Percentiles rank a stretch among this genome's conserved stretches.
Conservation (phyloP, 2,329 filamentous ascomycete species). For the Venturiaceae sp. region DNA sequence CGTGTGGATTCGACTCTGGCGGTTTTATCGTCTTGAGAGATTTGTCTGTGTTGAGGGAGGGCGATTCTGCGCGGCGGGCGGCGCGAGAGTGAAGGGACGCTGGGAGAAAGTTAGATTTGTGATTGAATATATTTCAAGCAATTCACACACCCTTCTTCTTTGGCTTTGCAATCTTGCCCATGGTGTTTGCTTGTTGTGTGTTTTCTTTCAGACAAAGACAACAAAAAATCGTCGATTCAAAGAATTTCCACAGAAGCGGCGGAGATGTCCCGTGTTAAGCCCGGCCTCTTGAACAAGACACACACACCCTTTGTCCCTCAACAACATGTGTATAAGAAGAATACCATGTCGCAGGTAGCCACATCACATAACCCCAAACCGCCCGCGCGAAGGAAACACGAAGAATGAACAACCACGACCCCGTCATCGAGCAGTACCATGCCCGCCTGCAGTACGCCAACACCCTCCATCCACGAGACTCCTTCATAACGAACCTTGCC, state of each 20-base stretch:
- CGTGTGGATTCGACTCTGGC: conserved; percentile 10
- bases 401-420: background rate
- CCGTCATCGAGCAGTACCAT: no score
- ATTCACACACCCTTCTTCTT: conserved; percentile 37
- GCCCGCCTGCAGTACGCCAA: background rate
- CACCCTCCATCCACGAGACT: background rate
- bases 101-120: background rate
- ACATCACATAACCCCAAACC: background rate
- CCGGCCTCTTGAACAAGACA: no score
- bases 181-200: background rate
- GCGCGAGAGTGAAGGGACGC: conserved; percentile 62
- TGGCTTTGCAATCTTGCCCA: conserved; percentile 35
- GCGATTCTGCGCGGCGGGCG: conserved; percentile 61
- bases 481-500: background rate
- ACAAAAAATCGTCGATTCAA: background rate
- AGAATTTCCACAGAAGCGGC: no score
- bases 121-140: no score
- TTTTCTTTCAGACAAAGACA: no score
- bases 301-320: background rate
- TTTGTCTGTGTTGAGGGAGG: conserved; percentile 62
- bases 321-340: background rate
- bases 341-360: background rate
- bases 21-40: conserved; percentile 42
- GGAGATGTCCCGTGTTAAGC: no score
- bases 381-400: background rate